Percentiles rank a stretch among this genome's conserved stretches.
Evolutionary conservation across 2,329 filamentous ascomycete genomes (phyloP).

Genomic region (Fusarium siculi): DNA sequence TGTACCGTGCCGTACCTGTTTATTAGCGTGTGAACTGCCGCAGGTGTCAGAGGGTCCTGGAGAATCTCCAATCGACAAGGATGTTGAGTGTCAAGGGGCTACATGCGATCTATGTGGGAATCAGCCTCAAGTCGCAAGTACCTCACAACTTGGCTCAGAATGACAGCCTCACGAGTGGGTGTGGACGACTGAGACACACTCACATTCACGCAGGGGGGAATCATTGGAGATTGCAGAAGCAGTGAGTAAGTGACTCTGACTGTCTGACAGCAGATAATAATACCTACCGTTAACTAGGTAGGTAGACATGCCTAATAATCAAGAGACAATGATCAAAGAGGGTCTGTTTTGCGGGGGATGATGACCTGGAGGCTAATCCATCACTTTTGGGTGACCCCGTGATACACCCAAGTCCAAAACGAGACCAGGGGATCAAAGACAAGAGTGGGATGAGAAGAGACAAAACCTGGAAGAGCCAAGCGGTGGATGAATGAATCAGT

Average conservation of each 20-base stretch:
- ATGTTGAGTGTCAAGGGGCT: neutral
- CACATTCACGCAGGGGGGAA: slow-evolving; percentile 25
- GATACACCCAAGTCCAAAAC: slow-evolving; percentile 24
- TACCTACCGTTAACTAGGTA: neutral
- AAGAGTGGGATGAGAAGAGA: slow-evolving; percentile 5
- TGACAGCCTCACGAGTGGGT: slow-evolving; percentile 29
- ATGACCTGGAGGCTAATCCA: slow-evolving; percentile 12
- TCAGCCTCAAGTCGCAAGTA: slow-evolving; percentile 26
- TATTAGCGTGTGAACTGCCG: slow-evolving; percentile 37
- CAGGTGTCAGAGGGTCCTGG: slow-evolving; percentile 33
- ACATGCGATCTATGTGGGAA: slow-evolving; percentile 20
- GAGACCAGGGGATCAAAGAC: slow-evolving; percentile 7
- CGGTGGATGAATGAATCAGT: neutral
- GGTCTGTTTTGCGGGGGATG: slow-evolving; percentile 15
- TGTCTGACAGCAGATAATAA: neutral
- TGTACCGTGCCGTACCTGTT: slow-evolving; percentile 1
- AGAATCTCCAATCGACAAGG: slow-evolving; percentile 10
- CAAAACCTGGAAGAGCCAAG: slow-evolving; percentile 5
- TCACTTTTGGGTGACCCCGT: slow-evolving; percentile 34
- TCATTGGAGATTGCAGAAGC: neutral
- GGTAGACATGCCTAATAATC: neutral
- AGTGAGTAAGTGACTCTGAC: neutral
- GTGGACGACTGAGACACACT: slow-evolving; percentile 33
- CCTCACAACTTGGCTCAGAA: neutral
- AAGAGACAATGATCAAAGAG: slow-evolving; percentile 3